Evolutionary conservation across 208 protist species (phyloP).

Genomic region (Leishmania guyanensis): DNA sequence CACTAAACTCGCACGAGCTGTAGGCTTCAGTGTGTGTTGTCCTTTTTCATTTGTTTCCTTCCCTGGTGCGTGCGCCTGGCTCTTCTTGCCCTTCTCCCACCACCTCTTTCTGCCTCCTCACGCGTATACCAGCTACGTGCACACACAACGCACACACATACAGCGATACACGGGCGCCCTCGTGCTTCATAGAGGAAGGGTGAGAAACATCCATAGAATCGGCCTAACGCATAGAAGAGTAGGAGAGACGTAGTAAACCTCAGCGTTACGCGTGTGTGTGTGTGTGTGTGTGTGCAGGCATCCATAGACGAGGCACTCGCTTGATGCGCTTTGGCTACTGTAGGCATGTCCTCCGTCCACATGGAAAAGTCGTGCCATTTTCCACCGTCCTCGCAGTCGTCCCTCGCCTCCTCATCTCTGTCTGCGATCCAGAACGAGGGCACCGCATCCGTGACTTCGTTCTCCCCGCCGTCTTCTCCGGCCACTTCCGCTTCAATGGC

Average conservation of each 20-base stretch:
- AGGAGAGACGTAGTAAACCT: background rate
- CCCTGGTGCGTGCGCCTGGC: background rate
- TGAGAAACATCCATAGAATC: background rate
- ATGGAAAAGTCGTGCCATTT: background rate
- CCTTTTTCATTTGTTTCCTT: background rate
- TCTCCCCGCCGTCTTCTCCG: background rate
- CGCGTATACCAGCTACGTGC: background rate
- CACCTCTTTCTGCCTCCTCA: background rate
- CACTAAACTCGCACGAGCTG: background rate
- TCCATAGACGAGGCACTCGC: background rate
- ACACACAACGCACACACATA: slow-evolving; percentile 10
- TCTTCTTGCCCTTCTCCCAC: background rate
- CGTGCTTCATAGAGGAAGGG: background rate
- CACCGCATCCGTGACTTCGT: background rate
- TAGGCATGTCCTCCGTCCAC: background rate
- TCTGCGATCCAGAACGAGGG: slow-evolving; percentile 1
- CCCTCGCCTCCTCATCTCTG: background rate
- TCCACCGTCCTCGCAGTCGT: background rate
- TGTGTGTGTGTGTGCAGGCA: background rate
- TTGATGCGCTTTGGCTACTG: background rate
- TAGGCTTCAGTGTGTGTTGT: background rate
- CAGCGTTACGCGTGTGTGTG: background rate
- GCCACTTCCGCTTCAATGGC: background rate
- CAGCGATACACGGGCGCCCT: background rate
- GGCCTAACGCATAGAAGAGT: background rate